Evolutionary conservation across 805 yeast genomes (phyloP), one percentile per base, ranked within the genome.

Genomic region (Priceomyces haplophilus): DNA sequence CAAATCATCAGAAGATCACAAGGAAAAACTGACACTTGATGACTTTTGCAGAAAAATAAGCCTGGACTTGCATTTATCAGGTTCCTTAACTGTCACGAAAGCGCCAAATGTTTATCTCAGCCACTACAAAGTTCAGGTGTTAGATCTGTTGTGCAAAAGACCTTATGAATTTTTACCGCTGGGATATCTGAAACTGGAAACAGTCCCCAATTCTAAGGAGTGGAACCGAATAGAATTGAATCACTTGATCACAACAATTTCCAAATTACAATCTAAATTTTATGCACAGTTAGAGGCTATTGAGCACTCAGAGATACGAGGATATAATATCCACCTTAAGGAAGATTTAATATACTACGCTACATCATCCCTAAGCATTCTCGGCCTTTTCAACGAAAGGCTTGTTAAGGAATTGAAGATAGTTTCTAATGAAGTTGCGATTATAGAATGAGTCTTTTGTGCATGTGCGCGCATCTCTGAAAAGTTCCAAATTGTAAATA

Each of bases 291-390:
- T 62, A n/a, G 55, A 58, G 13, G 46, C 50, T 5, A 42, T 56
- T 5, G 50, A 52, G 3, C 13, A 47, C 32, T 31, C 27, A 42
- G 19, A 47, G 35, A 18, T 44, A 38, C 6, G 44, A 41, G 41
- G 25, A 31, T 23, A 35, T 29, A 25, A 25, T 19, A 17, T 20
- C 15, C 44, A 40, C 21, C 47, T 52, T 15, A 55, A 57, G 29
- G 58, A 52, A 24, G 58, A 54, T 2, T 17, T 61, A 19, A 54
- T 62, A 3, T 47, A 48, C 24, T 41, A 46, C 7, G 46, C 56
- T 24, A 56, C 64, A 17, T 59, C 58, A 10, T 51, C 52, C 15
- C 62, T 58, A 44, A 55, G 53, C 38, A 44, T 45, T 13, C 43
- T 62, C 27, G 54, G 53, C 43, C 46, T 50, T 41, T 24, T 62